Percentiles rank a stretch among this genome's conserved stretches.
phyloP scores from a whole-genome alignment of 2,329 filamentous ascomycete genomes.

The Beauveria sp. region DNA sequence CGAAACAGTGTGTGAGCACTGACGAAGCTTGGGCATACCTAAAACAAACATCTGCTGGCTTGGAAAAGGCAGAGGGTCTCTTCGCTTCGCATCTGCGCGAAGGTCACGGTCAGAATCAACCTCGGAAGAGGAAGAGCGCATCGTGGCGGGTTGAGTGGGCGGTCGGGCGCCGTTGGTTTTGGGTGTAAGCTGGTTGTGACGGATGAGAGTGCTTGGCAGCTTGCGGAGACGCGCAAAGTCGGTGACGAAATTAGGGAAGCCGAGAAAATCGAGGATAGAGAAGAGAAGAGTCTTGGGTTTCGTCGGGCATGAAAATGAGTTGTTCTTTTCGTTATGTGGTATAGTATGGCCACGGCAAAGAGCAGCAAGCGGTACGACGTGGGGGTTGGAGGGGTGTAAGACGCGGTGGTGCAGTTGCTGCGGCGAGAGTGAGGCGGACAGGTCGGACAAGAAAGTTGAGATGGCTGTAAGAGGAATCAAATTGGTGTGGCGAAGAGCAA shows the following conservation, averaged over 20 bases:
- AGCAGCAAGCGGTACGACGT: conserved; percentile 1
- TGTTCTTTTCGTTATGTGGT: neutral
- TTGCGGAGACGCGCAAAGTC: neutral
- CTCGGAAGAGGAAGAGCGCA: conserved; percentile 20
- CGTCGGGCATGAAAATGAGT: neutral
- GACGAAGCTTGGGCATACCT: conserved; percentile 29
- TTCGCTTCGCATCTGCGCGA: conserved; percentile 15
- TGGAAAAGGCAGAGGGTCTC: conserved; percentile 28
- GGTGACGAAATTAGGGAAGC: neutral
- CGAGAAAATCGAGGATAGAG: neutral
- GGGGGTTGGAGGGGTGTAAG: conserved; percentile 4
- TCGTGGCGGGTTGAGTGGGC: conserved; percentile 18
- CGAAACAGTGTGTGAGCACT: neutral
- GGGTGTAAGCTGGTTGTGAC: conserved; percentile 2
- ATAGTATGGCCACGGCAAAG: neutral
- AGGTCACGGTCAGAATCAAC: conserved; percentile 17
- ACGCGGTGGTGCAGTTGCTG: conserved; percentile 3
- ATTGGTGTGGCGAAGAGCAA: neutral
- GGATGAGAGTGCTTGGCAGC: neutral
- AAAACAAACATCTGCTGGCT: conserved; percentile 44
- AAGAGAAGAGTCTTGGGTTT: neutral
- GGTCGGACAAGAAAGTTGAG: neutral
- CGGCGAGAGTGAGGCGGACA: neutral
- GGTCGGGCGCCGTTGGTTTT: conserved; percentile 5
- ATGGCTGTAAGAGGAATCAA: neutral